Evolutionary conservation across 1,284 basidiomycete genomes (phyloP).

Genomic region (Tetrapyrgos nigripes): DNA sequence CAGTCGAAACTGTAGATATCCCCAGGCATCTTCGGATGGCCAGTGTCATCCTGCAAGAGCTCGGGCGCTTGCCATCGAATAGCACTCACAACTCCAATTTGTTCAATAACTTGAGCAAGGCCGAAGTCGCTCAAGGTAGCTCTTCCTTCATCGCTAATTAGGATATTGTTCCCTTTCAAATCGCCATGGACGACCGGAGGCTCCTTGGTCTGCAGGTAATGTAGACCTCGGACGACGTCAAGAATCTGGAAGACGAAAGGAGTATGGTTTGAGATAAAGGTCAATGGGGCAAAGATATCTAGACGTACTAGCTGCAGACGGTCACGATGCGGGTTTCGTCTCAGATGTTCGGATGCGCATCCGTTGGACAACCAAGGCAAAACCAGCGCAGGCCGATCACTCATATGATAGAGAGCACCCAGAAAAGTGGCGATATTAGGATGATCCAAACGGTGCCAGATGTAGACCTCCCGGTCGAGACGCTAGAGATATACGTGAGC

Average conservation of each 20-base stretch:
- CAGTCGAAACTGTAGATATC: slow-evolving; percentile 43
- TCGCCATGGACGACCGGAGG: slow-evolving; percentile 53
- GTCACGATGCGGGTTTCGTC: slow-evolving; percentile 32
- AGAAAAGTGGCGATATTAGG: slow-evolving; percentile 17
- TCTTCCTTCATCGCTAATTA: slow-evolving; percentile 38
- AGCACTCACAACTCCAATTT: slow-evolving; percentile 29
- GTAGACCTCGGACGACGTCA: slow-evolving; percentile 46
- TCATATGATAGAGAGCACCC: slow-evolving; percentile 43
- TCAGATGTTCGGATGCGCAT: slow-evolving; percentile 42
- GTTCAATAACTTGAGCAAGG: slow-evolving; percentile 37
- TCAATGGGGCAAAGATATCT: no score
- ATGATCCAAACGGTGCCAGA: slow-evolving; percentile 17
- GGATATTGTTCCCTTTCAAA: slow-evolving; percentile 47
- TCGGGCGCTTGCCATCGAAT: slow-evolving; percentile 43
- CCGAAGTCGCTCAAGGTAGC: slow-evolving; percentile 41
- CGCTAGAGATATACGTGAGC: slow-evolving; percentile 7
- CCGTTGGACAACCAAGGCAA: slow-evolving; percentile 46
- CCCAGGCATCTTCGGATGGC: slow-evolving; percentile 22
- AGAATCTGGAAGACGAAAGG: slow-evolving; percentile 34
- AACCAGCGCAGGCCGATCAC: slow-evolving; percentile 40
- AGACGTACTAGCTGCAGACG: slow-evolving; percentile 40
- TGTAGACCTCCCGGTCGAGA: slow-evolving; percentile 17
- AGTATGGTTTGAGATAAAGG: background rate
- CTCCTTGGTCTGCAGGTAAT: slow-evolving; percentile 45
- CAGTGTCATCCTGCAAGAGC: slow-evolving; percentile 29